Percentiles rank a stretch among this genome's conserved stretches.
These are phyloP conservation scores for Clitoria ternatea DNA, from an alignment of 306 rosid genomes.

Conservation along the genomic window DNA sequence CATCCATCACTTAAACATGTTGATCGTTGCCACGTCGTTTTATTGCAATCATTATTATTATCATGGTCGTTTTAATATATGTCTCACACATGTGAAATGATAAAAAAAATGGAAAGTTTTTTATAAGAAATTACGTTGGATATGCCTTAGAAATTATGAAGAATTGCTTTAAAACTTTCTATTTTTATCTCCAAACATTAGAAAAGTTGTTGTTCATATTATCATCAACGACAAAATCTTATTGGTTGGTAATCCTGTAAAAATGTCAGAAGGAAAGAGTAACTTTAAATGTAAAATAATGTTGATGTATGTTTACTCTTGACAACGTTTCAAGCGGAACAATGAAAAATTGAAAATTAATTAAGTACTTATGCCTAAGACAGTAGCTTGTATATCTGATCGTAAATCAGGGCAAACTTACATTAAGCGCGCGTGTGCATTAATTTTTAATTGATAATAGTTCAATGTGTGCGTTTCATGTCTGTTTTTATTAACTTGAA, in stretches of 20 bases:
- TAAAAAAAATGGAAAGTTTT: too few species aligned
- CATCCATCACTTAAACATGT: not conserved
- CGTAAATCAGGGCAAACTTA: not conserved
- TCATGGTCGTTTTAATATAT: too few species aligned
- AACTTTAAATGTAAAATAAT: not conserved
- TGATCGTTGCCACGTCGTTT: not conserved
- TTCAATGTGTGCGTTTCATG: not conserved
- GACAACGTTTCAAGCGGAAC: not conserved
- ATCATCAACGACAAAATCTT: not conserved
- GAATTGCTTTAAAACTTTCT: too few species aligned
- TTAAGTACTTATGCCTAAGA: not conserved
- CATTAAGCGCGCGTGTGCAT: not conserved
- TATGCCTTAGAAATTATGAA: too few species aligned
- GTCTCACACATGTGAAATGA: too few species aligned
- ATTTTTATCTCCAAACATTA: too few species aligned
- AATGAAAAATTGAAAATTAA: not conserved
- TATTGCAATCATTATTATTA: not conserved
- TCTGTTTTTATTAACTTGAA: constrained; percentile 19
- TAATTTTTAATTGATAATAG: not conserved
- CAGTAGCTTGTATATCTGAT: not conserved
- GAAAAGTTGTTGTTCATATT: not conserved
- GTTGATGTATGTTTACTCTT: not conserved
- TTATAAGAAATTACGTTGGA: too few species aligned
- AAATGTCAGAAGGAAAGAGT: not conserved
- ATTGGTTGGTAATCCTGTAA: not conserved